These are phyloP conservation scores for Mycena belliarum DNA, from an alignment of 768 basidiomycete species.

Conservation along the genomic window DNA sequence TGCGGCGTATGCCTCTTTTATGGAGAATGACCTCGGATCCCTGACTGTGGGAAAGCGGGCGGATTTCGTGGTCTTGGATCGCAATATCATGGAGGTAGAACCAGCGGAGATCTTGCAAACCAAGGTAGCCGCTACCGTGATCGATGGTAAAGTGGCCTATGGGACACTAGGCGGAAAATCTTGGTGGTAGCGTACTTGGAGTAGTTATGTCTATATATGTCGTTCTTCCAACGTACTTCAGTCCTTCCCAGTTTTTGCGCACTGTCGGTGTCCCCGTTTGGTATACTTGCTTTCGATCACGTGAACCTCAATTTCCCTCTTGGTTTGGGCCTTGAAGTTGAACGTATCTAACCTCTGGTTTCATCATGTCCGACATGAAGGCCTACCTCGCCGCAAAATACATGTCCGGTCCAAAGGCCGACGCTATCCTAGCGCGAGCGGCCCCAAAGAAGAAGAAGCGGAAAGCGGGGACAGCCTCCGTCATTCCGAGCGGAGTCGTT, in stretches of 20 bases:
- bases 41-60: constrained; percentile 79
- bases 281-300: background rate
- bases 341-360: too few species aligned
- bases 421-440: constrained; percentile 81
- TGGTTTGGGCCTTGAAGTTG: too few species aligned
- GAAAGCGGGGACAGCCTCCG: constrained; percentile 41
- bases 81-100: constrained; percentile 73
- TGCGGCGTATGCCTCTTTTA: constrained; percentile 85
- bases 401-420: constrained; percentile 96
- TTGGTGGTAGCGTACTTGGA: background rate
- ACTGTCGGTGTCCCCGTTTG: too few species aligned
- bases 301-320: too few species aligned
- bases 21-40: constrained; percentile 70
- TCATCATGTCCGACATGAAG: constrained; percentile 59
- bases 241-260: too few species aligned
- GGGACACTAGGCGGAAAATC: constrained; percentile 37
- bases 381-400: constrained; percentile 89
- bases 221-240: background rate
- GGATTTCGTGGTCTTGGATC: constrained; percentile 84
- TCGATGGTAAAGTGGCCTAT: constrained; percentile 71
- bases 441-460: constrained; percentile 79
- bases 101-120: constrained; percentile 61
- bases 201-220: background rate
- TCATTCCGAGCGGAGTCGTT: constrained; percentile 35
- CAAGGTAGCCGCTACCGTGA: constrained; percentile 69